Base-by-base conservation (phyloP, 2,329 filamentous ascomycete species). In the Ustulina deusta region DNA sequence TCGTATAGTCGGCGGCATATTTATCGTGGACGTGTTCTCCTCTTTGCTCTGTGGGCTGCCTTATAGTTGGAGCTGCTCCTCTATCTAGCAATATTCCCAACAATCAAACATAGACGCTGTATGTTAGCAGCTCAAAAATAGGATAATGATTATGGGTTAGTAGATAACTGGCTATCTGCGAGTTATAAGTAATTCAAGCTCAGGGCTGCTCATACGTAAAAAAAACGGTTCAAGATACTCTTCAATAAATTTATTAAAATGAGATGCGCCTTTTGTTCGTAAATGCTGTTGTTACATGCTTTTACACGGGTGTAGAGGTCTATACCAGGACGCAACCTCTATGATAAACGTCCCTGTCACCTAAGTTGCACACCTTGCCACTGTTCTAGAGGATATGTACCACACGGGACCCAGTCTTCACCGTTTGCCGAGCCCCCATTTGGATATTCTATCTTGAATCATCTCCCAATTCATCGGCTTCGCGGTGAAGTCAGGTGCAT, bases 371-470 rank as follows among this genome's bases (percentile, higher is more conserved):
- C 67, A 61, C 60, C 44, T 29, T 51, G 52, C 36, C 42, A 27
- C 22, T 40, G 25, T 49, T 62, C 25, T 44, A 52, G 22, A 65
- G 51, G 60, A 59, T 68, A 60, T 65, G 20, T 38, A 25, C 25
- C 57, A 32, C 22, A 36, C n/a, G 20, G 15, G 34, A 61, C 1
- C 15, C 15, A 4, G 20, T 15, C 29, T 59, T 75, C 63, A 83
- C 68, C 81, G 78, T 76, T 86, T 87, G 5, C 94, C 94, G 69
- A 98, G 80, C 75, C 93, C 90, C 93, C 94, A 97, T 77, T 87
- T 86, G 51, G 90, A 88, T 74, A 98, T 96, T 62, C 91, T 86
- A 65, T 94, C 90, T 83, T 98, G 94, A 49, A 98, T 95, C 79
- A 97, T 92, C 60, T 91, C 91, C 94, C 96, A 98, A 29, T 85